phyloP scores from a whole-genome alignment of 495 filamentous ascomycete genomes.

The Xylaria grammica region DNA sequence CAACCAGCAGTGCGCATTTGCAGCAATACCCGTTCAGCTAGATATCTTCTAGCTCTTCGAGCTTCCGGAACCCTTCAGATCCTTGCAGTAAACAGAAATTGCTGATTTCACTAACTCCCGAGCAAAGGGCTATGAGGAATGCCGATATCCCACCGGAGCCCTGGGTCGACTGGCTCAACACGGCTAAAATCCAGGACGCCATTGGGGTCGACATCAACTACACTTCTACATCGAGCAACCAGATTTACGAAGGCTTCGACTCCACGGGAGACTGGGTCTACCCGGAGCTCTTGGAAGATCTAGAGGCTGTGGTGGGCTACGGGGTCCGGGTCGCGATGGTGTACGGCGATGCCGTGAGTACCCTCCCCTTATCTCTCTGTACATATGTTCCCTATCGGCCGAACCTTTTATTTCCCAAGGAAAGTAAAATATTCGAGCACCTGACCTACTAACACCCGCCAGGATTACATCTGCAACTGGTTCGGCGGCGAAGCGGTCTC shows the following conservation, averaged over 20 bases:
- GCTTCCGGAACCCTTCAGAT: neutral
- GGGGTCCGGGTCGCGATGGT: slow-evolving; percentile 51
- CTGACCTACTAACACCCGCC: slow-evolving; percentile 62
- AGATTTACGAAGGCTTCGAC: slow-evolving; percentile 51
- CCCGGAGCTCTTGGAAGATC: slow-evolving; percentile 48
- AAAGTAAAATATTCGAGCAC: slow-evolving; percentile 56
- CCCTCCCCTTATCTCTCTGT: slow-evolving; percentile 59
- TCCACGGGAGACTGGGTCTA: slow-evolving; percentile 56
- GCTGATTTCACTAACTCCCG: neutral
- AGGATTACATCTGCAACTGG: slow-evolving; percentile 64
- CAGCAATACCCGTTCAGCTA: neutral
- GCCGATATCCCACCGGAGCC: slow-evolving; percentile 58
- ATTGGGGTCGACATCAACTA: slow-evolving; percentile 59
- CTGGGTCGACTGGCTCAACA: slow-evolving; percentile 55
- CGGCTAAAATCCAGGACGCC: slow-evolving; percentile 49
- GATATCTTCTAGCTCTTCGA: neutral
- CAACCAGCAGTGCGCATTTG: neutral
- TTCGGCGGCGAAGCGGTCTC: slow-evolving; percentile 59
- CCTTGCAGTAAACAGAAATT: neutral
- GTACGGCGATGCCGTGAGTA: slow-evolving; percentile 53
- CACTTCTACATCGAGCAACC: slow-evolving; percentile 41
- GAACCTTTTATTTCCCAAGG: no score
- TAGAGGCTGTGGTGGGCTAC: slow-evolving; percentile 50
- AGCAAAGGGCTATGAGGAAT: slow-evolving; percentile 6
- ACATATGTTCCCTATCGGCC: no score